phyloP scores from a whole-genome alignment of 2,329 filamentous ascomycete species.

The Trichoderma sp. region DNA sequence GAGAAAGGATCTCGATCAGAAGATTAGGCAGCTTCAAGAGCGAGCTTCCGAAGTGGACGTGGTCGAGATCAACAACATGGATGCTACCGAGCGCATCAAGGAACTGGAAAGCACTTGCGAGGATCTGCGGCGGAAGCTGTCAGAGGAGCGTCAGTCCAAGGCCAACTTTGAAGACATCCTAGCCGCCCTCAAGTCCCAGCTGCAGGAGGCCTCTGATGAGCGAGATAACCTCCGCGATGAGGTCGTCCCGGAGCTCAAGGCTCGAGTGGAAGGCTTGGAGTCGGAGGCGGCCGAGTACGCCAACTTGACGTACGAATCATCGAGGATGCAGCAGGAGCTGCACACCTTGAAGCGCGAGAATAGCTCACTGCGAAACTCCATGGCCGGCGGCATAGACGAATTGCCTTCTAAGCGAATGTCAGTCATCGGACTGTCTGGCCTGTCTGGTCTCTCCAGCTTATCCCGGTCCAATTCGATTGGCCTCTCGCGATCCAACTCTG shows the following conservation, averaged over 20 bases:
- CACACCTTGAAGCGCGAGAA: constrained; percentile 70
- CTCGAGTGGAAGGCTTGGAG: constrained; percentile 77
- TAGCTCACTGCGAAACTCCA: constrained; percentile 54
- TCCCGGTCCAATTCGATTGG: constrained; percentile 69
- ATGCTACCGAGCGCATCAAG: constrained; percentile 64
- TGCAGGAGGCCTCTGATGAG: constrained; percentile 82
- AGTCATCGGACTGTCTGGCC: constrained; percentile 34
- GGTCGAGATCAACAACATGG: constrained; percentile 57
- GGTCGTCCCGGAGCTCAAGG: constrained; percentile 75
- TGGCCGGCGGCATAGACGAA: constrained; percentile 31
- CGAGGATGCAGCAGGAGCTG: constrained; percentile 85
- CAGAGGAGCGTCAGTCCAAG: constrained; percentile 84
- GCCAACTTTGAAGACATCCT: constrained; percentile 93
- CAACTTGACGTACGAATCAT: constrained; percentile 75
- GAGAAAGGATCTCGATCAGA: constrained; percentile 75
- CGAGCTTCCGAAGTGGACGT: constrained; percentile 67
- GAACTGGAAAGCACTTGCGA: constrained; percentile 82
- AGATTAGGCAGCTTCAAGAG: constrained; percentile 80
- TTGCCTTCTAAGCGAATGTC: constrained; percentile 35
- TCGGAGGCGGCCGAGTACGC: constrained; percentile 71
- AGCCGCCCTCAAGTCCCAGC: constrained; percentile 77
- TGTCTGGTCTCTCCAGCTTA: constrained; percentile 44
- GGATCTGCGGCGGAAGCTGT: constrained; percentile 76
- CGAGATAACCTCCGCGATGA: constrained; percentile 90
- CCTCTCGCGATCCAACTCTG: constrained; percentile 67